Percentiles rank a stretch among this genome's conserved stretches.
These are phyloP conservation scores for Acanthamoeba lenticulata DNA, from an alignment of 208 protist genomes.

Conservation along the genomic window DNA sequence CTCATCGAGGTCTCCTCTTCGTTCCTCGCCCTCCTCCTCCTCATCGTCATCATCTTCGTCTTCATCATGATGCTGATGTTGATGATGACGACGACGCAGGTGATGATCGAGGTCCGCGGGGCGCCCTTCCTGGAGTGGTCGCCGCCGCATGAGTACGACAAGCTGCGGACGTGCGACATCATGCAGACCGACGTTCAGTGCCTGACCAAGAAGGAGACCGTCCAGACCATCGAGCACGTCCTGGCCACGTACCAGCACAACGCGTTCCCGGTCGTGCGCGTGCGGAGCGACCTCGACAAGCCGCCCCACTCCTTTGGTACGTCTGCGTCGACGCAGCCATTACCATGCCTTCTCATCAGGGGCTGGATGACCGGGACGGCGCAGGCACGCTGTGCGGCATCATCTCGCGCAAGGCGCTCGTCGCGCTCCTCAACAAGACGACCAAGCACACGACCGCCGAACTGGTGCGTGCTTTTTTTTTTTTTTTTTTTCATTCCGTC, in stretches of 20 bases:
- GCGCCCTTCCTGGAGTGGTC: neutral
- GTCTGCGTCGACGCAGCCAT: neutral
- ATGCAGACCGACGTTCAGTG: slow-evolving; percentile 8
- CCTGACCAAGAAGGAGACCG: neutral
- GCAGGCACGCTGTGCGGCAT: slow-evolving; percentile 8
- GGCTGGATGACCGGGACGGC: too few species aligned
- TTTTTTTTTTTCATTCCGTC: too few species aligned
- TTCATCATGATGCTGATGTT: too few species aligned
- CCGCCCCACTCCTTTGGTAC: slow-evolving; percentile 19
- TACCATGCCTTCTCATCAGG: neutral
- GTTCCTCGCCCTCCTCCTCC: too few species aligned
- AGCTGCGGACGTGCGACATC: neutral
- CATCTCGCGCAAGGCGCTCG: slow-evolving; percentile 12
- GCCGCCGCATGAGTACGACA: neutral
- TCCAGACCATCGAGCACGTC: neutral
- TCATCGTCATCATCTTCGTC: neutral
- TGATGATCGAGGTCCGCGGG: neutral
- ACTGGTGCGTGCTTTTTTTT: neutral
- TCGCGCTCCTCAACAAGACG: neutral
- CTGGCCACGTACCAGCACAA: neutral
- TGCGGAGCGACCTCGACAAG: neutral
- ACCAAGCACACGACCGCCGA: neutral
- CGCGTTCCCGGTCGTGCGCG: neutral
- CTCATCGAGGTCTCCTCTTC: slow-evolving; percentile 29
- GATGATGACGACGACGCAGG: too few species aligned